phyloP scores from a whole-genome alignment of 495 filamentous ascomycete genomes.

The Emericellopsis terricola region DNA sequence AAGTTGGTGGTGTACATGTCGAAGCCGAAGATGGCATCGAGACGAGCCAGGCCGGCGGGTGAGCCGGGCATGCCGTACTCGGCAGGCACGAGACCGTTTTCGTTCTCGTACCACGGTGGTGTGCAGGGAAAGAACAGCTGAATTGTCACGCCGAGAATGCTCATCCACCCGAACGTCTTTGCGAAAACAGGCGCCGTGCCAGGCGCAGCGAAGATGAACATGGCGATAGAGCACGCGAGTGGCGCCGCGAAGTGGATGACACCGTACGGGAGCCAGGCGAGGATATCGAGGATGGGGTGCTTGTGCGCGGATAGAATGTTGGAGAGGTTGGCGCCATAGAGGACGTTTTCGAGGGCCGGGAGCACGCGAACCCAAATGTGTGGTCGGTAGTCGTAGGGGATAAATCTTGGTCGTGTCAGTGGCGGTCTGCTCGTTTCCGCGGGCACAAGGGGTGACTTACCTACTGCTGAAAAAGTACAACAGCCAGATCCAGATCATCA shows the following conservation, averaged over 20 bases:
- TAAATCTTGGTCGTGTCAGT: conserved; percentile 27
- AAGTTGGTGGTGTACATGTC: conserved; percentile 86
- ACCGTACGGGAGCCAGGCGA: conserved; percentile 91
- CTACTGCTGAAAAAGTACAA: conserved; percentile 80
- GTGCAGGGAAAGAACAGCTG: conserved; percentile 86
- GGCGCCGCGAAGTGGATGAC: conserved; percentile 75
- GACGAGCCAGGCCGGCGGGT: conserved; percentile 61
- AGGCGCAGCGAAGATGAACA: conserved; percentile 79
- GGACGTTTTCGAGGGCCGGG: conserved; percentile 88
- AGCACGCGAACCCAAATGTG: conserved; percentile 90
- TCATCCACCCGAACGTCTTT: conserved; percentile 79
- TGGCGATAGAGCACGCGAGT: conserved; percentile 48
- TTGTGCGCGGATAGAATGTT: conserved; percentile 86
- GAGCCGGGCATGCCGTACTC: conserved; percentile 77
- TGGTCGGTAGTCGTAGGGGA: conserved; percentile 67
- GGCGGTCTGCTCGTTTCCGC: background rate
- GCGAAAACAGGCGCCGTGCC: conserved; percentile 74
- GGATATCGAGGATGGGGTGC: conserved; percentile 57
- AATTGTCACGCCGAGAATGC: conserved; percentile 64
- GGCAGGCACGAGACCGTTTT: conserved; percentile 67
- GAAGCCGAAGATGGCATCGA: conserved; percentile 73
- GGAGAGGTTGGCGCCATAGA: conserved; percentile 90
- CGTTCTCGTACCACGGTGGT: conserved; percentile 88
- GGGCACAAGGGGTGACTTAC: conserved; percentile 32
- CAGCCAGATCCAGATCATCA: conserved; percentile 70